These are phyloP conservation scores for Fagopyrum tataricum DNA, from an alignment of 148 eudicot genomes.

Conservation along the genomic window DNA sequence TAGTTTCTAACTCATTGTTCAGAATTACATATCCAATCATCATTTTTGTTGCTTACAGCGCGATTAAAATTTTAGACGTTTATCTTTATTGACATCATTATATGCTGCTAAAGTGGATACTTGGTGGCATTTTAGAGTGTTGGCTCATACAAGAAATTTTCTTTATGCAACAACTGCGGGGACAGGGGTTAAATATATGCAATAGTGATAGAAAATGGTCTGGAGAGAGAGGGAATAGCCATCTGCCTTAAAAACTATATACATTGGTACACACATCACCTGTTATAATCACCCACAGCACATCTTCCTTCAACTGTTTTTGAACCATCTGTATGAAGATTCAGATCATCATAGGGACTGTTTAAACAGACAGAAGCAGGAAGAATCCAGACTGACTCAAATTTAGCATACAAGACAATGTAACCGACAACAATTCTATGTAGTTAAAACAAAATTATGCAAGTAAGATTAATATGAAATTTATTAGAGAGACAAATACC, in stretches of 20 bases:
- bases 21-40: background rate
- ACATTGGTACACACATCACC: slow-evolving; percentile 27
- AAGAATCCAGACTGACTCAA: background rate
- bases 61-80: background rate
- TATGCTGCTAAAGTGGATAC: background rate
- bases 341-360: background rate
- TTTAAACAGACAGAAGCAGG: background rate
- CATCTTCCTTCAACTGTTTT: slow-evolving; percentile 93
- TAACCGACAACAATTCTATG: background rate
- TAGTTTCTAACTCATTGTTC: background rate
- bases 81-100: background rate
- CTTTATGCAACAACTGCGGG: background rate
- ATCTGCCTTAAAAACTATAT: background rate
- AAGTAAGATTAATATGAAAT: background rate
- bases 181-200: background rate
- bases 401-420: background rate
- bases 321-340: slow-evolving; percentile 45
- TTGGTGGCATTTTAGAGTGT: background rate
- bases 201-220: background rate
- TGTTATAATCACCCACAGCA: slow-evolving; percentile 71
- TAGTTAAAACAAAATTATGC: background rate
- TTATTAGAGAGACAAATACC: slow-evolving; percentile 27
- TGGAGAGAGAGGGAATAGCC: background rate
- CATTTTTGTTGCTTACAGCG: background rate
- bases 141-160: background rate